A percentile compares a stretch with the other conserved stretches of the same genome.
phyloP scores from a whole-genome alignment of 1,284 basidiomycete genomes.

The Cutaneotrichosporon sp. region DNA sequence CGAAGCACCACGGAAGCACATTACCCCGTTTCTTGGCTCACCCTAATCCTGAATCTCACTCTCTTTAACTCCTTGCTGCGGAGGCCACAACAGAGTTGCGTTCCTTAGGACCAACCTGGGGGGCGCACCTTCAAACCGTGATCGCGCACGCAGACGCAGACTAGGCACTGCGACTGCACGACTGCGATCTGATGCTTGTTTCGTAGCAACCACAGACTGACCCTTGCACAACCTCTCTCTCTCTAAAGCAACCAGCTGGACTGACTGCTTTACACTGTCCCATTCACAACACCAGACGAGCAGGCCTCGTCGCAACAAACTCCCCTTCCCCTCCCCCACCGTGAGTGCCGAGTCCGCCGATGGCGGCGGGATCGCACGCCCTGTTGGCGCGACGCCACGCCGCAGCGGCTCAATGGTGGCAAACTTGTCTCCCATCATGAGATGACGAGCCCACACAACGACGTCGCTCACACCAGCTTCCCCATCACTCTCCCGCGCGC shows the following conservation, averaged over 20 bases:
- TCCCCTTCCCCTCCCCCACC: not conserved
- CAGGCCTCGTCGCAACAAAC: not conserved
- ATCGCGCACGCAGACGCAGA: too few relatives aligned
- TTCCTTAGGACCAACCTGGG: not conserved
- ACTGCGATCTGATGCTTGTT: not conserved
- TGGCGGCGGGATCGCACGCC: not conserved
- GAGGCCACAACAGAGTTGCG: too few relatives aligned
- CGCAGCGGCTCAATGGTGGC: too few relatives aligned
- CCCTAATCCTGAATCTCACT: not conserved
- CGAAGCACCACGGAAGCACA: not conserved
- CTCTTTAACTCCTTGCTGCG: too few relatives aligned
- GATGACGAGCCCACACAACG: not conserved
- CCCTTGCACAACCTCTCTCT: too few relatives aligned
- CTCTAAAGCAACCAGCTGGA: not conserved
- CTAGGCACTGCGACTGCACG: too few relatives aligned
- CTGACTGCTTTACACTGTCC: not conserved
- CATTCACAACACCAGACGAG: conserved; percentile 4
- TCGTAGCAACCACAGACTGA: not conserved
- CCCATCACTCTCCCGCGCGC: not conserved
- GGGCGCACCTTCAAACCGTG: too few relatives aligned
- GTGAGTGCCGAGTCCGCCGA: not conserved
- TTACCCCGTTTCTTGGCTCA: not conserved
- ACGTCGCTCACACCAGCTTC: not conserved
- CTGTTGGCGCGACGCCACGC: not conserved
- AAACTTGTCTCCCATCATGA: too few relatives aligned